phyloP scores from a whole-genome alignment of 495 filamentous ascomycete species.

The Clohesyomyces aquaticus region DNA sequence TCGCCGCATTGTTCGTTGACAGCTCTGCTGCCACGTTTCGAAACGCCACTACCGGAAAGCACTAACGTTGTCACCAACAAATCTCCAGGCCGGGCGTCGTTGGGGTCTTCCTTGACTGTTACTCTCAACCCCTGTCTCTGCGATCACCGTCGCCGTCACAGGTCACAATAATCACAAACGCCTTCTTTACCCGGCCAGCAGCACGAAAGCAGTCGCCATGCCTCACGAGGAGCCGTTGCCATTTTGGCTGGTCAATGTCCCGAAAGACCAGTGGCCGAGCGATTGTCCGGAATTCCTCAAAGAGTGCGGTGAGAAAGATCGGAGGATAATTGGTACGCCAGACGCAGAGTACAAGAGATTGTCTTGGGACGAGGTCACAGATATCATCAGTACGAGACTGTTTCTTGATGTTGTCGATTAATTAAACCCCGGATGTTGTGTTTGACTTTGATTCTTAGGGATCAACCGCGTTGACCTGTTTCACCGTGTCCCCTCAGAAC shows the following conservation, averaged over 20 bases:
- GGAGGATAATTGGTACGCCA: slow-evolving; percentile 64
- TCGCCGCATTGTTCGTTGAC: neutral
- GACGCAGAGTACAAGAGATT: slow-evolving; percentile 62
- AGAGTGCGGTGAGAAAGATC: slow-evolving; percentile 59
- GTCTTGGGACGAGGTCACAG: slow-evolving; percentile 66
- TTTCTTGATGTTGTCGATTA: neutral
- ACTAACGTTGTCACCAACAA: slow-evolving; percentile 21
- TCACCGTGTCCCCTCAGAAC: slow-evolving; percentile 71
- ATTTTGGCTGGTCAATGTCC: slow-evolving; percentile 83
- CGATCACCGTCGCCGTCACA: neutral
- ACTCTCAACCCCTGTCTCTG: neutral
- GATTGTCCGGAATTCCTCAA: slow-evolving; percentile 72
- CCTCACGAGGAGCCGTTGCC: slow-evolving; percentile 49
- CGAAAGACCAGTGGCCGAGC: slow-evolving; percentile 58
- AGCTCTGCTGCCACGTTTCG: slow-evolving; percentile 19
- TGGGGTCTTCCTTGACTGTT: slow-evolving; percentile 9
- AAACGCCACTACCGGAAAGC: neutral
- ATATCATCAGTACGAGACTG: slow-evolving; percentile 56
- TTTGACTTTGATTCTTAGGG: slow-evolving; percentile 35
- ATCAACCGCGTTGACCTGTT: slow-evolving; percentile 73
- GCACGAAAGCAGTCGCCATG: slow-evolving; percentile 15
- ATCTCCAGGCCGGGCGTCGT: neutral
- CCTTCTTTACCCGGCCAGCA: slow-evolving; percentile 5
- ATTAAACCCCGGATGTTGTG: neutral
- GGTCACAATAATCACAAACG: neutral